These are phyloP conservation scores for Aechmea fasciata DNA, from an alignment of 176 grass and related monocot genomes.

Conservation along the genomic window DNA sequence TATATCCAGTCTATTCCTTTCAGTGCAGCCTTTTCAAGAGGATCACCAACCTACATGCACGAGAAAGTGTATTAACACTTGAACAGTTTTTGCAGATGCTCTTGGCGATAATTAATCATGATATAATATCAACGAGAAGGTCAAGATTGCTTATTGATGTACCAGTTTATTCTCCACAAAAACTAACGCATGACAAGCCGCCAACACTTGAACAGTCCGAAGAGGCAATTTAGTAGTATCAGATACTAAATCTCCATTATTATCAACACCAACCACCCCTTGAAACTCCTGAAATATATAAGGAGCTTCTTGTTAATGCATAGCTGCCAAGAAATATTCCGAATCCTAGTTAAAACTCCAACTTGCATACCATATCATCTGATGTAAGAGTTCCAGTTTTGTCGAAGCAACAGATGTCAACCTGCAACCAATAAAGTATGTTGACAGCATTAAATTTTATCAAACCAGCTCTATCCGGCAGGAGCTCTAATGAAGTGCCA, in stretches of 20 bases:
- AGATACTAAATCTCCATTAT: conserved; percentile 51
- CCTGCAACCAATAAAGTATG: conserved; percentile 41
- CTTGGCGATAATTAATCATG: not conserved
- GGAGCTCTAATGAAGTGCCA: conserved; percentile 9
- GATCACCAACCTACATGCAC: conserved; percentile 81
- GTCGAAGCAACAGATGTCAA: conserved; percentile 99
- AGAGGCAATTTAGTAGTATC: conserved; percentile 67
- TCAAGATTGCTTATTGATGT: conserved; percentile 12
- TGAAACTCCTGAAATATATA: conserved; percentile 83
- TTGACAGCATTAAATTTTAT: conserved; percentile 6
- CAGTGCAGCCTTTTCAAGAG: conserved; percentile 94
- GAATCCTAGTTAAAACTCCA: not conserved
- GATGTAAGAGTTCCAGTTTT: conserved; percentile 98
- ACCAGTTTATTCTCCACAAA: conserved; percentile 99
- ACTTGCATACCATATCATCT: conserved; percentile 79
- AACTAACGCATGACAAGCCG: conserved; percentile 91
- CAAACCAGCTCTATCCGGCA: conserved; percentile 18
- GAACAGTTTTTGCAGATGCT: not conserved
- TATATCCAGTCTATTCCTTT: conserved; percentile 99
- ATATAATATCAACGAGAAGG: not conserved
- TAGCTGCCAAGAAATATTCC: not conserved
- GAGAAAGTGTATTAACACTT: conserved; percentile 24
- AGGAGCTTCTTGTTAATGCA: not conserved
- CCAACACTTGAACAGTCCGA: conserved; percentile 61
- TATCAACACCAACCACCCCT: conserved; percentile 86